Base-by-base conservation (phyloP, 345 rosid species). In the Eutrema heterophyllum region DNA sequence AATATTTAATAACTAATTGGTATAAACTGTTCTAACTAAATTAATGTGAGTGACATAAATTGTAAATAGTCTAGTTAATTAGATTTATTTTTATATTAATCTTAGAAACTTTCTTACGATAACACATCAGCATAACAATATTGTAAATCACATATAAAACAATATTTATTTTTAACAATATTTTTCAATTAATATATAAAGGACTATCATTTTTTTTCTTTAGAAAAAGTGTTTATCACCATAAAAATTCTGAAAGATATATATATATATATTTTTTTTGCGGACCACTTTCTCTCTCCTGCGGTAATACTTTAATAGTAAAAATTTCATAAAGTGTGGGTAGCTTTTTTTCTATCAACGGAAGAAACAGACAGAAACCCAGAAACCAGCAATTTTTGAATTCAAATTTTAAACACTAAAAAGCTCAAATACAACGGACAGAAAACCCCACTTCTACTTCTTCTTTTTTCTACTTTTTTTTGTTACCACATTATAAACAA, bases 321-420 rank as follows among this genome's bases (percentile, higher is more conserved):
- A 58, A 36, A 30, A 14, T 16, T 13, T 16, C 11, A 72, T 9
- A 43, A 63, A 72, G 76, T 16, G 36, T 16, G 48, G 24, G 24
- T 39, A 13, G 29, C 54, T 71, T 61, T 71, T 46, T 16, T 21
- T 18, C 24, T 12, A 27, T 2, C 50, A 49, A 50, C 49, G 6
- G 51, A 39, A 30, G 33, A 41, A 72, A 52, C 13, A 53, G 76
- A 60, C 35, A 73, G 55, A 24, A 52, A 50, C 35, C 39, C 59
- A 51, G 64, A 44, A 41, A 41, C 68, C 64, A 41, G 63, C 66
- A 39, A 13, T 39, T 24, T 70, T 70, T 70, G 75, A 76, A 76
- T 76, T 76, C 80, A 76, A 76, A 76, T 2, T 70, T 76, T 64
- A 55, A 76, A 76, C 75, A 63, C 11, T 29, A 63, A 76, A 76